These are phyloP conservation scores for Schizopora paradoxa DNA, from an alignment of 1,284 basidiomycete genomes.

Conservation along the genomic window DNA sequence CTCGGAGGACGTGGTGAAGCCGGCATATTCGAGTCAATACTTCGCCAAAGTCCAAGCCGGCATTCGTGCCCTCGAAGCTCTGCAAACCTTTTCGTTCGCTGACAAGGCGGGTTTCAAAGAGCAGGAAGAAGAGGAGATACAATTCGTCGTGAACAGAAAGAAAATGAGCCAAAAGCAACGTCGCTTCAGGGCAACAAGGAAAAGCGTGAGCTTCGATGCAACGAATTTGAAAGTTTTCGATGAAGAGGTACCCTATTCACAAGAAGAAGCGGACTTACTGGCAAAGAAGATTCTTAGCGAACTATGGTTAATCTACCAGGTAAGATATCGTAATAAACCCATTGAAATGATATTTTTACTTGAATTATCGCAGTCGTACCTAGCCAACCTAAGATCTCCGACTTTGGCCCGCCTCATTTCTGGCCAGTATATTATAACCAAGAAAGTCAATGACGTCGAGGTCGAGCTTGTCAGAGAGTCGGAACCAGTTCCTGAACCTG, in stretches of 20 bases:
- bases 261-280: conserved; percentile 22
- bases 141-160: neutral
- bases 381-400: conserved; percentile 1
- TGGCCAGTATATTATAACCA: neutral
- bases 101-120: neutral
- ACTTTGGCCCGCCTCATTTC: neutral
- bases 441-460: too few species aligned
- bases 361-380: conserved; percentile 1
- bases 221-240: conserved; percentile 27
- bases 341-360: neutral
- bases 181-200: neutral
- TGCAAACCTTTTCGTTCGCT: neutral
- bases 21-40: neutral
- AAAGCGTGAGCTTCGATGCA: conserved; percentile 20
- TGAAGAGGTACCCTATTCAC: conserved; percentile 24
- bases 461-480: neutral
- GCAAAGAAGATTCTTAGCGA: conserved; percentile 20
- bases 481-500: neutral
- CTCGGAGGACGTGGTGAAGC: neutral
- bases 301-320: conserved; percentile 29
- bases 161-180: conserved; percentile 1
- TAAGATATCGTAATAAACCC: conserved; percentile 14
- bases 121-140: neutral
- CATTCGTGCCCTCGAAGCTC: neutral
- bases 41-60: neutral